A percentile compares a stretch with the other conserved stretches of the same genome.
phyloP scores from a whole-genome alignment of 208 protist species.

The Endotrypanum monterogeii region DNA sequence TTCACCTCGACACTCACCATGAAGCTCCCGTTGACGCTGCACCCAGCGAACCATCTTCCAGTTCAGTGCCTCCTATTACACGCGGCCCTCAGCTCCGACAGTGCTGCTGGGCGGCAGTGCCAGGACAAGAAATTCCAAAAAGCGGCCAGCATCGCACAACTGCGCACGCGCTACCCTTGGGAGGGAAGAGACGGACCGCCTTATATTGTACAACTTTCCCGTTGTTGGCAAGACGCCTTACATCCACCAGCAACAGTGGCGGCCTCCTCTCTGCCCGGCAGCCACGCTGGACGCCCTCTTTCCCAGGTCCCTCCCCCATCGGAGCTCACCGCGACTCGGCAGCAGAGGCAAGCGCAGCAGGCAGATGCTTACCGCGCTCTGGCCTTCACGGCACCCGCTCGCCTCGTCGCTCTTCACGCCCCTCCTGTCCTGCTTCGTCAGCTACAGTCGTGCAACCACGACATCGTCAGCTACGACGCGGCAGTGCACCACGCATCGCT shows the following conservation, averaged over 20 bases:
- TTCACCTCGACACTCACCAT: constrained; percentile 13
- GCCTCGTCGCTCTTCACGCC: constrained; percentile 40
- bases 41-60: constrained; percentile 59
- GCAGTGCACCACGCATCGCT: constrained; percentile 42
- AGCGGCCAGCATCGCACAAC: constrained; percentile 1
- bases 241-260: not conserved
- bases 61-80: constrained; percentile 71
- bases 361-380: not conserved
- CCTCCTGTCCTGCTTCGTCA: constrained; percentile 31
- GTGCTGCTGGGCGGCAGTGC: too few relatives aligned
- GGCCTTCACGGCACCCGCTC: constrained; percentile 13
- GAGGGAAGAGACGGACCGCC: not conserved
- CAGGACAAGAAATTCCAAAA: not conserved
- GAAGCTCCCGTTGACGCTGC: constrained; percentile 41
- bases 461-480: constrained; percentile 62
- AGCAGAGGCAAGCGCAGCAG: not conserved
- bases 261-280: not conserved
- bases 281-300: not conserved
- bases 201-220: not conserved
- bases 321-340: not conserved
- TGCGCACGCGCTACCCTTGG: constrained; percentile 2
- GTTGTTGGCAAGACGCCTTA: not conserved
- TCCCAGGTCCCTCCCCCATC: not conserved
- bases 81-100: constrained; percentile 33
- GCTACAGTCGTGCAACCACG: constrained; percentile 21